Percentiles rank a stretch among this genome's conserved stretches.
Conservation (phyloP, 1,284 basidiomycete genomes). For the Papiliotrema terrestris region DNA sequence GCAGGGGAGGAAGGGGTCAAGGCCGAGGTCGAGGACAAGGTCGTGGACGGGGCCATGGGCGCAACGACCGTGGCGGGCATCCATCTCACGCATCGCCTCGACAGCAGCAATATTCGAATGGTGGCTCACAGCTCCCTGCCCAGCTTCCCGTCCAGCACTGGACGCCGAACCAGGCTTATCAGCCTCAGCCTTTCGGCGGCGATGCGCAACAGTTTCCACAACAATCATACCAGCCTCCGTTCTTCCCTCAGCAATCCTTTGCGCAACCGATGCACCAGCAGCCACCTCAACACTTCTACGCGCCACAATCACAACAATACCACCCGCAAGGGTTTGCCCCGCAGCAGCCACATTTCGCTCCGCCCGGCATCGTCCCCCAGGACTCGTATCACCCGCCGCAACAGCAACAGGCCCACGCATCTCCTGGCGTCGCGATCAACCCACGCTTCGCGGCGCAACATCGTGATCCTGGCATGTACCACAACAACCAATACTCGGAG, state of each 20-base stretch:
- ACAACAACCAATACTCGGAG: too few species aligned
- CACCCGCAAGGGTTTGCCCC: not conserved
- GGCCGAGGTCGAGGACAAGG: slow-evolving; percentile 16
- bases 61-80: slow-evolving; percentile 15
- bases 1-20: slow-evolving; percentile 15
- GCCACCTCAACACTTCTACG: not conserved
- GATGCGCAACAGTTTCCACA: not conserved
- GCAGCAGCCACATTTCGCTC: not conserved
- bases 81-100: too few species aligned
- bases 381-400: slow-evolving; percentile 7
- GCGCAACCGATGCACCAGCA: too few species aligned
- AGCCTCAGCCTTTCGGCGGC: not conserved
- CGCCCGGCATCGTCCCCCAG: not conserved
- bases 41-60: slow-evolving; percentile 19
- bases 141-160: not conserved
- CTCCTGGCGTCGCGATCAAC: slow-evolving; percentile 37
- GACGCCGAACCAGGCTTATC: not conserved
- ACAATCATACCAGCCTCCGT: not conserved
- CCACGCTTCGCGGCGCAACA: slow-evolving; percentile 32
- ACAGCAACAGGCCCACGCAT: not conserved
- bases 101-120: not conserved
- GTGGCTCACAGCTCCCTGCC: too few species aligned
- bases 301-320: not conserved
- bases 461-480: not conserved
- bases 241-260: not conserved